Percentiles rank a stretch among this genome's conserved stretches.
Evolutionary conservation across 108 stramenopile genomes (phyloP).

Genomic region (Cyclotella sp.): DNA sequence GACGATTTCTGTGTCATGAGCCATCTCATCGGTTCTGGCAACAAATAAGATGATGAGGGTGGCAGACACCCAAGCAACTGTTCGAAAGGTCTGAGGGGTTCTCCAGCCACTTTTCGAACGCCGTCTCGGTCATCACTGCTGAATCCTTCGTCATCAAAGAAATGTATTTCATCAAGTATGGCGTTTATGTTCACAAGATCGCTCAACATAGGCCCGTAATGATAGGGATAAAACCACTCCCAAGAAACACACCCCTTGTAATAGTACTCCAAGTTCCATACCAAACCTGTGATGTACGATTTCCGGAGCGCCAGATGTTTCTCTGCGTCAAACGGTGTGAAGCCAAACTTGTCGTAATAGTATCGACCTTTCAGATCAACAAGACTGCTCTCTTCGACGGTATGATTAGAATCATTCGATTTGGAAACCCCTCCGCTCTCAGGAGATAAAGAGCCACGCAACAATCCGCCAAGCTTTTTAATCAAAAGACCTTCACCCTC

Average conservation of each 20-base stretch:
- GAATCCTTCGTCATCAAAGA: slow-evolving; percentile 60
- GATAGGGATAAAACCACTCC: slow-evolving; percentile 99
- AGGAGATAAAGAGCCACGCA: slow-evolving; percentile 46
- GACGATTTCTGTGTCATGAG: slow-evolving; percentile 89
- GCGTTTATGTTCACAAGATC: slow-evolving; percentile 87
- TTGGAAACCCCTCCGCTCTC: slow-evolving; percentile 41
- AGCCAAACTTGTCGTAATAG: slow-evolving; percentile 94
- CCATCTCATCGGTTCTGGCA: slow-evolving; percentile 91
- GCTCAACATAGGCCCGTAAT: slow-evolving; percentile 96
- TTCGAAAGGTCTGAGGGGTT: slow-evolving; percentile 91
- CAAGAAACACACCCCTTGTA: slow-evolving; percentile 94
- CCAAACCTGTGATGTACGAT: slow-evolving; percentile 92
- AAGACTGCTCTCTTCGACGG: slow-evolving; percentile 41
- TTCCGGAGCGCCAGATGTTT: slow-evolving; percentile 84
- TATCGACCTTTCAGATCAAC: slow-evolving; percentile 86
- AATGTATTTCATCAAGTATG: slow-evolving; percentile 65
- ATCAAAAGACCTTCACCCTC: slow-evolving; percentile 25
- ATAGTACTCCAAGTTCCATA: slow-evolving; percentile 98
- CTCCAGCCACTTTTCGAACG: slow-evolving; percentile 57
- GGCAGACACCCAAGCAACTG: slow-evolving; percentile 97
- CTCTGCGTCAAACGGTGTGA: slow-evolving; percentile 86
- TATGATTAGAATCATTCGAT: slow-evolving; percentile 8
- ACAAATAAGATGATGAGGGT: slow-evolving; percentile 87
- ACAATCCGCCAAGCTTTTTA: slow-evolving; percentile 42
- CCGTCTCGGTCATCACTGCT: not conserved